Evolutionary conservation across 1,284 basidiomycete species (phyloP), one percentile per base, ranked within the genome.

Genomic region (Irpex rosettiformis): DNA sequence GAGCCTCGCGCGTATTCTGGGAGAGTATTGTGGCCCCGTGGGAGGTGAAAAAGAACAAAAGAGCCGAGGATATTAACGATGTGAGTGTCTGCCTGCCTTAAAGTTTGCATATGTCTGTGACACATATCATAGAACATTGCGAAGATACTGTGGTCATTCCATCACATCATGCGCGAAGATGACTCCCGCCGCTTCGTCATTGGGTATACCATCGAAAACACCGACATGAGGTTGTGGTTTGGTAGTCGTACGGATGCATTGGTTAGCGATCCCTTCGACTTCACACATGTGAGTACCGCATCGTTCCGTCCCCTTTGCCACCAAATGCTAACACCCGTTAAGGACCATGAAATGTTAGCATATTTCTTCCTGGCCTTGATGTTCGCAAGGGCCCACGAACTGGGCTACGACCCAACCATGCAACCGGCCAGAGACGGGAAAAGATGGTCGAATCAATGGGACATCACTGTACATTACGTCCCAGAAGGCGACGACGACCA

Each of bases 141-240:
- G 5, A 54, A 55, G 33, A 48, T 58, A 5, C 45, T 58, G 11
- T 58, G 57, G 53, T 55, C 52, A 2, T 37, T 54, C 18, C 29
- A 22, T 8, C 53, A 55, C 45, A 48, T 51, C 18, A 45, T 61
- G 52, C 56, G 56, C 27, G 47, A 55, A n/a, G 60, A 61, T 47
- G 18, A 53, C 3, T 37, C 56, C 8, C 52, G 60, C 2, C 53
- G 60, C 4, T 61, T 61, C 29, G 54, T 56, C 16, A 33, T 58
- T 18, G 60, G 56, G 1, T 61, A 51, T 29, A 56, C 60, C 11
- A 57, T 58, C 5, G 60, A 61, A 25, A 48, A 58, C 33, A 47
- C 47, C 10, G 28, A 27, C 4, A 56, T 61, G 54, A 43, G 54
- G 5, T 28, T 58, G 7, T 61, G 60, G 60, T 58, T 33, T 30